phyloP scores from a whole-genome alignment of 177 flowering plant genomes.

The Vitis hybrid region DNA sequence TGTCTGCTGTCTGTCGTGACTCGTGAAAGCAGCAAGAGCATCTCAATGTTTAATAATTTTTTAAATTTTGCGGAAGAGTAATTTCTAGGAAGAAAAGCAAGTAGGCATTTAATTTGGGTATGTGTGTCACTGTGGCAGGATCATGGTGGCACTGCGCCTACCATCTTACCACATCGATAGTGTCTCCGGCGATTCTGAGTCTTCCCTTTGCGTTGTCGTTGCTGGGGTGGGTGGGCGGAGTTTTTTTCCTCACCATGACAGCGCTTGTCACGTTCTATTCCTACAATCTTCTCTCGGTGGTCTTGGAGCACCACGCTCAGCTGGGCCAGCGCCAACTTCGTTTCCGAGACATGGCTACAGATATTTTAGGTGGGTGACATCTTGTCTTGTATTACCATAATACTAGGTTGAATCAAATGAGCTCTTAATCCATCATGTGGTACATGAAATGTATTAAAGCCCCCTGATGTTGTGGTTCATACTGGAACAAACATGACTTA shows the following conservation, averaged over 20 bases:
- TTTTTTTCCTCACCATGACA: conserved; percentile 12
- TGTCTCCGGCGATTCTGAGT: conserved; percentile 39
- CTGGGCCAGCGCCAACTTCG: conserved; percentile 40
- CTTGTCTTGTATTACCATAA: too few relatives aligned
- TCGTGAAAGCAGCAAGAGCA: too few relatives aligned
- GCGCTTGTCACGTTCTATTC: conserved; percentile 43
- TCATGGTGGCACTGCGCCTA: conserved; percentile 56
- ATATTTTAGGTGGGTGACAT: conserved; percentile 34
- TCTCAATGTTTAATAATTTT: too few relatives aligned
- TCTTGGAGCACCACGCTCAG: conserved; percentile 44
- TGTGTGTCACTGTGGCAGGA: conserved; percentile 12
- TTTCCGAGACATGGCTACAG: conserved; percentile 44
- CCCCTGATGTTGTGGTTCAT: too few relatives aligned
- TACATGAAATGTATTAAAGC: too few relatives aligned
- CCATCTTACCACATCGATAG: conserved; percentile 50
- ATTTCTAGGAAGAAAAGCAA: too few relatives aligned
- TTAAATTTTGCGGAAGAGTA: too few relatives aligned
- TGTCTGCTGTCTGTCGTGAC: too few relatives aligned
- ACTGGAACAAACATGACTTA: too few relatives aligned
- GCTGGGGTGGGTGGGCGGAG: conserved; percentile 42
- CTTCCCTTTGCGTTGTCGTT: conserved; percentile 38
- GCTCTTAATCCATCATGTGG: too few relatives aligned
- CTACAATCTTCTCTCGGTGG: conserved; percentile 43
- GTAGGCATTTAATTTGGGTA: too few relatives aligned
- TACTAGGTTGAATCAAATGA: too few relatives aligned